Evolutionary conservation across 345 rosid species (phyloP), one percentile per base, ranked within the genome.

Genomic region (Pugionium dolabratum): DNA sequence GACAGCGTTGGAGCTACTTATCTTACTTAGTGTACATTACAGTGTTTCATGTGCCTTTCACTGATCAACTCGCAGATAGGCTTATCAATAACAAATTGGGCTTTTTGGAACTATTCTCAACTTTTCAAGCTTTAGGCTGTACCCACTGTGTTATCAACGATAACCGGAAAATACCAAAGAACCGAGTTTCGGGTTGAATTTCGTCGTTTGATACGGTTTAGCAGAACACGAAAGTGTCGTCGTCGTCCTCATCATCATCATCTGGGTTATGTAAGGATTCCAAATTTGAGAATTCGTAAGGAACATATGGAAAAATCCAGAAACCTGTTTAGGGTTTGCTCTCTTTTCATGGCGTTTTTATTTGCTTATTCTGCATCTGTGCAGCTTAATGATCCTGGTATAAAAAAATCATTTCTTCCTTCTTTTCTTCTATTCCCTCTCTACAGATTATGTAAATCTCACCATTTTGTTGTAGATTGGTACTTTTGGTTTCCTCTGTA

Each of bases 351-450:
- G 95, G 80, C 90, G 25, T 47, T 77, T 40, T 74, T 90, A 72
- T 94, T 86, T 70, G 92, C 85, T 62, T 86, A 73, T 67, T 86
- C 99, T 45, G 88, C 99, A 58, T 85, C 83, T 1, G 89, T 84
- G 53, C 99, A 94, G 64, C 79, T 88, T 56, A 81, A 94, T 59
- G 99, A 94, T 66, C 83, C 78, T 53, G 99, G 89, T 88, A 84
- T 1, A 58, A 10, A 6, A 29, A 11, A 30, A 8, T 3, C 8
- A 26, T 34, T n/a, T 25, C 7, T 50, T 36, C 8, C 39, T 54
- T 29, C 29, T 34, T 55, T 25, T 27, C n/a, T 6, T 35, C 52
- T 47, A 18, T 36, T 9, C 5, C 11, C 29, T 54, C 26, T 40
- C 1, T 42, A 43, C 5, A 26, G 32, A 25, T 49, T 59, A 7